Conservation (phyloP, 192 early-diverging fungal genomes). For the Gonapodya prolifera region DNA sequence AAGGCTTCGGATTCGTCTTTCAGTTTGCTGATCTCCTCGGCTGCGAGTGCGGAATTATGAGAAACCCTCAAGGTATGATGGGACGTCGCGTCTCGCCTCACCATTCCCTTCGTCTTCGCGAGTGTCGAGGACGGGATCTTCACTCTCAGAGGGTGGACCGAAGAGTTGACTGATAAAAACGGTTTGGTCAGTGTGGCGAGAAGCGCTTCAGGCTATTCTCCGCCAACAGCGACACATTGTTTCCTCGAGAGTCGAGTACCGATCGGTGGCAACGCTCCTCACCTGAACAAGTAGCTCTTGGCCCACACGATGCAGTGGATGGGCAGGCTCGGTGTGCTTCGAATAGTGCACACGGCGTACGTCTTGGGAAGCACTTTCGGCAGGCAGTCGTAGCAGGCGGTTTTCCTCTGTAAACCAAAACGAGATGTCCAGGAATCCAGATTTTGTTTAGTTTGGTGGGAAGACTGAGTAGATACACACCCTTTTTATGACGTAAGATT, state of each 20-base stretch:
- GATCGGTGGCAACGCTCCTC: too few species aligned
- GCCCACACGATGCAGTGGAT: slow-evolving; percentile 99
- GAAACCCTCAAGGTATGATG: too few species aligned
- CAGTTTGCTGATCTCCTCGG: slow-evolving; percentile 63
- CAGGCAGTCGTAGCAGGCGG: slow-evolving; percentile 91
- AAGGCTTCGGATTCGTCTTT: slow-evolving; percentile 59
- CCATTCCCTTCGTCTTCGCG: neutral
- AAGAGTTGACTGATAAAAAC: neutral
- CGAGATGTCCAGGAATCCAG: neutral
- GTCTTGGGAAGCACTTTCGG: slow-evolving; percentile 76
- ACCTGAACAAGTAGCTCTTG: slow-evolving; percentile 87
- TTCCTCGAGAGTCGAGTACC: too few species aligned
- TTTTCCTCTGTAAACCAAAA: slow-evolving; percentile 18
- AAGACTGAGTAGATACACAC: too few species aligned
- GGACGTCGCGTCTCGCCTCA: too few species aligned
- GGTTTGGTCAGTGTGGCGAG: too few species aligned
- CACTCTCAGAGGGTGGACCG: neutral
- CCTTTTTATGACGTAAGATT: slow-evolving; percentile 76
- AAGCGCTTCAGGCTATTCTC: too few species aligned
- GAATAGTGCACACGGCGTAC: slow-evolving; percentile 93
- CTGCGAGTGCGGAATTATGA: slow-evolving; percentile 20
- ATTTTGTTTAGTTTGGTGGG: too few species aligned
- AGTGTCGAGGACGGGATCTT: neutral
- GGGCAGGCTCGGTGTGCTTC: slow-evolving; percentile 73
- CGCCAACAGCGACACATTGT: too few species aligned